These are phyloP conservation scores for Psilocybe sp. DNA, from an alignment of 768 basidiomycete species.

Conservation along the genomic window DNA sequence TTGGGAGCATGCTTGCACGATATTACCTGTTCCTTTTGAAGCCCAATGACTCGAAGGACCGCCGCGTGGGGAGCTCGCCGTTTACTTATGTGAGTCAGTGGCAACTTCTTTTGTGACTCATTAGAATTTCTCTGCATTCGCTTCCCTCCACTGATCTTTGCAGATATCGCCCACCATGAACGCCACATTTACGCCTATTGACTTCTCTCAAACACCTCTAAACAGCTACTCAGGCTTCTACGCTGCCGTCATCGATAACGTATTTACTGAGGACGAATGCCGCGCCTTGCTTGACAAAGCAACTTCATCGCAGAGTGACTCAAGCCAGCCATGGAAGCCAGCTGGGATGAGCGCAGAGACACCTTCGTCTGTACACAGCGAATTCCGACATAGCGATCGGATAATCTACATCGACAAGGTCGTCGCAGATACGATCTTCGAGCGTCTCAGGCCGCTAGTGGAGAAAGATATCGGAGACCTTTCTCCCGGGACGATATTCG, in stretches of 20 bases:
- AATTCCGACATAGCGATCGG: conserved; percentile 35
- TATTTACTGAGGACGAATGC: conserved; percentile 36
- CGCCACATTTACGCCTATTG: conserved; percentile 12
- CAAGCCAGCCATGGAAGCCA: conserved; percentile 23
- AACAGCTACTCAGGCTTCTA: conserved; percentile 29
- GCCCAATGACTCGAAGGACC: too few relatives aligned
- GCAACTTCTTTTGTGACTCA: too few relatives aligned
- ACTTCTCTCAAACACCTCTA: conserved; percentile 29
- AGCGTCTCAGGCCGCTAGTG: conserved; percentile 30
- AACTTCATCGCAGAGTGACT: conserved; percentile 10
- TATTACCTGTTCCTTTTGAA: too few relatives aligned
- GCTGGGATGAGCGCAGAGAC: conserved; percentile 27
- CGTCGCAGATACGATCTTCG: conserved; percentile 24
- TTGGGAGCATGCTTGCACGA: too few relatives aligned
- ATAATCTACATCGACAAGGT: conserved; percentile 29
- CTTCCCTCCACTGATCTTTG: background rate
- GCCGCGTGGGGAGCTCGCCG: too few relatives aligned
- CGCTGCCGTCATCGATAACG: conserved; percentile 35
- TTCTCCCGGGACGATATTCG: conserved; percentile 26
- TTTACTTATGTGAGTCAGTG: too few relatives aligned
- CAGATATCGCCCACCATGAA: background rate
- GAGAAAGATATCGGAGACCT: conserved; percentile 28
- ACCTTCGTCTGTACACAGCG: conserved; percentile 22
- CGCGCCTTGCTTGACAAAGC: conserved; percentile 26
- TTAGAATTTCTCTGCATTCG: too few relatives aligned